phyloP scores from a whole-genome alignment of 2,329 filamentous ascomycete species.

The Colletotrichum tanaceti region DNA sequence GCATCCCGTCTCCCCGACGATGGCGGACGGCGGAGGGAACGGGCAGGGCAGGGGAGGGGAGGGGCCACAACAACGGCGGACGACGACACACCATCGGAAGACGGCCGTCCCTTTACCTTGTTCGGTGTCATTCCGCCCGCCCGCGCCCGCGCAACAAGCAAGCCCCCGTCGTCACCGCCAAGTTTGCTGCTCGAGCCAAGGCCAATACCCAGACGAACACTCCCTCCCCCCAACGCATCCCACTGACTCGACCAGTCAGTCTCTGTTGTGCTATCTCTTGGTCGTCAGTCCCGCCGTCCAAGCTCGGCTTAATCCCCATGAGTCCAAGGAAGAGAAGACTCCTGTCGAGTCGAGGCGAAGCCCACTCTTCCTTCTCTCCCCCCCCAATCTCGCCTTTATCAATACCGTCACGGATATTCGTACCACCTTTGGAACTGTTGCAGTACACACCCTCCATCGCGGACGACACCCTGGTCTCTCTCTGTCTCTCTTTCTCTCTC shows the following conservation, averaged over 20 bases:
- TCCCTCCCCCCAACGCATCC: neutral
- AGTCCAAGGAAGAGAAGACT: neutral
- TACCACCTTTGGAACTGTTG: neutral
- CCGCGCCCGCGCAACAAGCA: too few relatives aligned
- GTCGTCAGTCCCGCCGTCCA: neutral
- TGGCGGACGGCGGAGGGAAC: too few relatives aligned
- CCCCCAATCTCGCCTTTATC: conserved; percentile 2
- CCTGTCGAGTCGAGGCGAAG: neutral
- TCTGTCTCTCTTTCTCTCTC: too few relatives aligned
- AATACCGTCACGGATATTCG: conserved; percentile 3
- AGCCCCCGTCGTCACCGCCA: conserved; percentile 34
- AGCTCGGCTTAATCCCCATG: neutral
- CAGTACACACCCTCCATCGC: neutral
- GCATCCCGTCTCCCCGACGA: neutral
- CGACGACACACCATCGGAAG: neutral
- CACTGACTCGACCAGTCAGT: conserved; percentile 34
- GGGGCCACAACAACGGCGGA: too few relatives aligned
- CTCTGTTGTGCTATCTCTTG: conserved; percentile 27
- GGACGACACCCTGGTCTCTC: neutral
- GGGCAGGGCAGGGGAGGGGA: too few relatives aligned
- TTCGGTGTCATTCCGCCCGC: neutral
- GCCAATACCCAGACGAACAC: conserved; percentile 34
- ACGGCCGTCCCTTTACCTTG: neutral
- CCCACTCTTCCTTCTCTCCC: neutral
- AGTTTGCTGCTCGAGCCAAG: conserved; percentile 30